Conservation (phyloP, 2,329 filamentous ascomycete genomes). For the Xylariomycetidae sp. region DNA sequence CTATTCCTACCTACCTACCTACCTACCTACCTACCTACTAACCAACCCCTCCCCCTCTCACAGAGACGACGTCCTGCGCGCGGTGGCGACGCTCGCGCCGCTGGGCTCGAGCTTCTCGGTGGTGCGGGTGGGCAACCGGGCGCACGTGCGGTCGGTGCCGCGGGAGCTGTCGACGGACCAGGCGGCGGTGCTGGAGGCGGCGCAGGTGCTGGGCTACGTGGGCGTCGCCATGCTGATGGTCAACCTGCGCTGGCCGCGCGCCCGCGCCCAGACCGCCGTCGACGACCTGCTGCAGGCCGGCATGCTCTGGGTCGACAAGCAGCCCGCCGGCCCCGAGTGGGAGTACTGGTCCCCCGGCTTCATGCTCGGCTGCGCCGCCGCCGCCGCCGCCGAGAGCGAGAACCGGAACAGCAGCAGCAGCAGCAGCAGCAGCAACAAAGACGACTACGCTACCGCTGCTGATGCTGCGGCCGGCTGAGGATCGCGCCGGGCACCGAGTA, state of each 20-base stretch:
- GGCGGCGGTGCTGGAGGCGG: conserved; percentile 83
- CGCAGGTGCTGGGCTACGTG: conserved; percentile 83
- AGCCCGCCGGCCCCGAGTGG: conserved; percentile 73
- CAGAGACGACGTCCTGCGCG: conserved; percentile 82
- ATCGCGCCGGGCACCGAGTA: no score
- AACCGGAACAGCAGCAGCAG: no score
- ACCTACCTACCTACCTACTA: no score
- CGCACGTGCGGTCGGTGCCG: conserved; percentile 87
- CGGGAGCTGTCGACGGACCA: conserved; percentile 95
- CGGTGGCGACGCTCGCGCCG: conserved; percentile 79
- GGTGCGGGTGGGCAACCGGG: conserved; percentile 73
- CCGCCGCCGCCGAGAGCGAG: no score
- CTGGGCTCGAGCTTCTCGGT: conserved; percentile 85
- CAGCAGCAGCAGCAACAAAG: no score
- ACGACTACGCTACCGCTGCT: no score
- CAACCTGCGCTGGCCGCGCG: conserved; percentile 80
- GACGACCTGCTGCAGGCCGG: conserved; percentile 86
- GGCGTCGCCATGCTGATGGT: conserved; percentile 81
- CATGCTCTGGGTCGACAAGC: conserved; percentile 89
- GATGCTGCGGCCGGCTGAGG: no score
- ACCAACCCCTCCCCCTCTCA: not conserved
- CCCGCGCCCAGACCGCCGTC: conserved; percentile 80
- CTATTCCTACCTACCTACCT: no score
- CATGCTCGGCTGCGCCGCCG: no score
- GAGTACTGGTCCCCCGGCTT: conserved; percentile 91